phyloP scores from a whole-genome alignment of 371 early-diverging fungal species.

The Lichtheimia corymbifera region DNA sequence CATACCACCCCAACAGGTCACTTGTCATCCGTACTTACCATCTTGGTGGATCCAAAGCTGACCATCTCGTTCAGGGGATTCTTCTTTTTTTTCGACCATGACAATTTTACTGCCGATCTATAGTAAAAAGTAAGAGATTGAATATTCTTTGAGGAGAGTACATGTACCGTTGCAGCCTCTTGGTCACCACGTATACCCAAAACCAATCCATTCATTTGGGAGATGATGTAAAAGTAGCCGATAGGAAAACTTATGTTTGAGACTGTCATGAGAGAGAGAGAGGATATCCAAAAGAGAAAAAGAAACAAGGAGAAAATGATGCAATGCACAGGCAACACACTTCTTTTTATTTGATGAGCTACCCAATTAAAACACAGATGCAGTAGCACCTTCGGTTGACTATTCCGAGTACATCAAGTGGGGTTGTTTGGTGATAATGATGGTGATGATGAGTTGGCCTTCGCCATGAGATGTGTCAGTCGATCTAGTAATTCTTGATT shows the following conservation, averaged over 20 bases:
- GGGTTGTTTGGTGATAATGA: too few relatives aligned
- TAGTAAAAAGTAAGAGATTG: neutral
- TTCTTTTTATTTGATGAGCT: neutral
- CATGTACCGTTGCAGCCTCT: constrained; percentile 14
- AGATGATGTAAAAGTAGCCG: constrained; percentile 46
- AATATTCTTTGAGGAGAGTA: neutral
- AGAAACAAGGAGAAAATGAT: constrained; percentile 3
- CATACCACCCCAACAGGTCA: too few relatives aligned
- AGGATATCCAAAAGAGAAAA: neutral
- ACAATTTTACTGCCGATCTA: constrained; percentile 32
- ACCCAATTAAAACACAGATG: constrained; percentile 2
- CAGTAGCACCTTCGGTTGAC: neutral
- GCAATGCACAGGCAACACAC: neutral
- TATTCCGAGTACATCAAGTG: neutral
- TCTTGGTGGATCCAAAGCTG: constrained; percentile 45
- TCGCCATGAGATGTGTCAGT: constrained; percentile 10
- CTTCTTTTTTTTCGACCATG: constrained; percentile 29
- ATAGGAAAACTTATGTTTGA: constrained; percentile 28
- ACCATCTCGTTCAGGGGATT: constrained; percentile 35
- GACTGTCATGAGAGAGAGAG: constrained; percentile 10
- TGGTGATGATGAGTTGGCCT: too few relatives aligned
- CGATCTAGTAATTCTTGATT: constrained; percentile 33
- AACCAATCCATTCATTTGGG: constrained; percentile 38
- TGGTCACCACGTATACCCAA: constrained; percentile 28
- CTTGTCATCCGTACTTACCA: constrained; percentile 13